A percentile compares a stretch with the other conserved stretches of the same genome.
phyloP scores from a whole-genome alignment of 106 monocot species.

The Dendrobium huoshanense region DNA sequence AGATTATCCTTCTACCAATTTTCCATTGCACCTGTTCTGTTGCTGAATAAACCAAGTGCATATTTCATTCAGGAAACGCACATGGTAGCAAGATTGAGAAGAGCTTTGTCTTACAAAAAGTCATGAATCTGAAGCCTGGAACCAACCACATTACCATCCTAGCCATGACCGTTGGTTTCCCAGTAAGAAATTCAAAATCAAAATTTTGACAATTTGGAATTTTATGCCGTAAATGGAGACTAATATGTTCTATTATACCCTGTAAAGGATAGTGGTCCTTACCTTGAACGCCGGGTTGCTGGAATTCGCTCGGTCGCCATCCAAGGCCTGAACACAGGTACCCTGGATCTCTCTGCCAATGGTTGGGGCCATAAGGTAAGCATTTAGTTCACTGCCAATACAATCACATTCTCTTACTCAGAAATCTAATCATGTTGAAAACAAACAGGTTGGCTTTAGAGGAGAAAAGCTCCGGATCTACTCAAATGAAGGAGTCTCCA shows the following conservation, averaged over 20 bases:
- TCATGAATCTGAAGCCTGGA: constrained; percentile 50
- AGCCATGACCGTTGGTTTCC: constrained; percentile 44
- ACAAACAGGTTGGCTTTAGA: constrained; percentile 26
- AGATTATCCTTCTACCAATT: neutral
- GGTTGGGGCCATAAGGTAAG: constrained; percentile 72
- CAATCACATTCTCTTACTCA: neutral
- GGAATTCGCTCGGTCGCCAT: constrained; percentile 45
- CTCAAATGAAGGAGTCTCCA: constrained; percentile 11
- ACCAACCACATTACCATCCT: constrained; percentile 57
- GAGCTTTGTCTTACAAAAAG: constrained; percentile 49
- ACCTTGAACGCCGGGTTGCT: constrained; percentile 48
- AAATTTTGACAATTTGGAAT: neutral
- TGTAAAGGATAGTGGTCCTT: constrained; percentile 76
- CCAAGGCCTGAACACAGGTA: constrained; percentile 91
- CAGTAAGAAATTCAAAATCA: constrained; percentile 27
- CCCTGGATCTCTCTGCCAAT: constrained; percentile 57
- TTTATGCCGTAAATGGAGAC: neutral
- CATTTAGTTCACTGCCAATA: neutral
- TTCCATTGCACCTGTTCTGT: neutral
- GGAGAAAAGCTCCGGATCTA: constrained; percentile 38
- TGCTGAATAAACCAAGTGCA: neutral
- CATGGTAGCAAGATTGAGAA: constrained; percentile 68
- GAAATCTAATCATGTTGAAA: neutral
- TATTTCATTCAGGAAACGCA: constrained; percentile 39
- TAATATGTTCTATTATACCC: neutral